A percentile compares a stretch with the other conserved stretches of the same genome.
Evolutionary conservation across 2,329 filamentous ascomycete genomes (phyloP).

Genomic region (Podosphaera aphanis): DNA sequence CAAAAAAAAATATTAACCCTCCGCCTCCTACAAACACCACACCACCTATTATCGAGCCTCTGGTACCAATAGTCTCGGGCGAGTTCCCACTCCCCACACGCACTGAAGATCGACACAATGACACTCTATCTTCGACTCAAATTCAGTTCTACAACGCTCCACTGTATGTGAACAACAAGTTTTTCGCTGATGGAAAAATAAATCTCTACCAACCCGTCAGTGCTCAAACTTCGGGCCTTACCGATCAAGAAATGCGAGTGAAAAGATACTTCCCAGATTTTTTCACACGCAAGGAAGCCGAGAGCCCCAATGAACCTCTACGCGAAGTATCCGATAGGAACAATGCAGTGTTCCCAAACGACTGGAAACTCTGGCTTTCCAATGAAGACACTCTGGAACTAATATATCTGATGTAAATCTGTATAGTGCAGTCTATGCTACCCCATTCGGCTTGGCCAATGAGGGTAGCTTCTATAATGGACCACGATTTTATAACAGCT

Average conservation of each 20-base stretch:
- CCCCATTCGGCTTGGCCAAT: too few species aligned
- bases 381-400: neutral
- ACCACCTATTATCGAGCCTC: neutral
- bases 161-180: neutral
- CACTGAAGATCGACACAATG: neutral
- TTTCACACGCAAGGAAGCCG: neutral
- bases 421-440: neutral
- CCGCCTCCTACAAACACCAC: neutral
- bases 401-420: neutral
- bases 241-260: too few species aligned
- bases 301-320: neutral
- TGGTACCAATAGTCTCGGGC: neutral
- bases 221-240: too few species aligned
- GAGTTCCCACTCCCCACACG: neutral
- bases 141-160: neutral
- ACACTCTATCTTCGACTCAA: neutral
- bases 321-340: neutral
- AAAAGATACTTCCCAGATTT: too few species aligned
- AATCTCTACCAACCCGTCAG: neutral
- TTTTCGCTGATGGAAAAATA: neutral
- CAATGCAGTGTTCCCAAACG: neutral
- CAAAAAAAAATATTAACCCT: neutral
- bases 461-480: too few species aligned
- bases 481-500: neutral
- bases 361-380: neutral